Evolutionary conservation across 78 protist species (phyloP).

Genomic region (Dictyostelium purpureum): DNA sequence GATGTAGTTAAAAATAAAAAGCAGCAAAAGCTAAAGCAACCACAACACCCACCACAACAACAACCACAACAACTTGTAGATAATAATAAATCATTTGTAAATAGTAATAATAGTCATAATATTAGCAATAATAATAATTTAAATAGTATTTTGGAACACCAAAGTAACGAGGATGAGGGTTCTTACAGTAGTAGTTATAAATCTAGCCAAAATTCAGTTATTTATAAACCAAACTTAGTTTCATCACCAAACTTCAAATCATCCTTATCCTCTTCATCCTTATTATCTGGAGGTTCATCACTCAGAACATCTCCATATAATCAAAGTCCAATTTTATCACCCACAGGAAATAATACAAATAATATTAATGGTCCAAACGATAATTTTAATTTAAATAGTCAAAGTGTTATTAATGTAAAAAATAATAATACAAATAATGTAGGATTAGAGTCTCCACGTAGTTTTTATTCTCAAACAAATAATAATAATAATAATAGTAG

Average conservation of each 20-base stretch:
- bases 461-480: neutral
- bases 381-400: neutral
- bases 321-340: conserved; percentile 11
- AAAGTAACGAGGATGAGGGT: neutral
- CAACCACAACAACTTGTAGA: neutral
- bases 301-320: conserved; percentile 7
- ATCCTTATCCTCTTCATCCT: neutral
- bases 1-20: too few relatives aligned
- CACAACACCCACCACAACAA: neutral
- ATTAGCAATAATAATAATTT: neutral
- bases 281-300: neutral
- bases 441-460: neutral
- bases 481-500: neutral
- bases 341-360: neutral
- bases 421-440: neutral
- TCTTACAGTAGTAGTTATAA: conserved; percentile 2
- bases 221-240: conserved; percentile 14
- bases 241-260: conserved; percentile 11
- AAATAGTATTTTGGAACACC: neutral
- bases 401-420: neutral
- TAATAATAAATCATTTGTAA: neutral
- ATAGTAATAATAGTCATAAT: neutral
- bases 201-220: conserved; percentile 33
- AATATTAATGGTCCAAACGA: neutral
- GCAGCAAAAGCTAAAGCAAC: neutral